Percentiles rank a stretch among this genome's conserved stretches.
Evolutionary conservation across 176 grass and related monocot genomes (phyloP).

Genomic region (Musa beccarii): DNA sequence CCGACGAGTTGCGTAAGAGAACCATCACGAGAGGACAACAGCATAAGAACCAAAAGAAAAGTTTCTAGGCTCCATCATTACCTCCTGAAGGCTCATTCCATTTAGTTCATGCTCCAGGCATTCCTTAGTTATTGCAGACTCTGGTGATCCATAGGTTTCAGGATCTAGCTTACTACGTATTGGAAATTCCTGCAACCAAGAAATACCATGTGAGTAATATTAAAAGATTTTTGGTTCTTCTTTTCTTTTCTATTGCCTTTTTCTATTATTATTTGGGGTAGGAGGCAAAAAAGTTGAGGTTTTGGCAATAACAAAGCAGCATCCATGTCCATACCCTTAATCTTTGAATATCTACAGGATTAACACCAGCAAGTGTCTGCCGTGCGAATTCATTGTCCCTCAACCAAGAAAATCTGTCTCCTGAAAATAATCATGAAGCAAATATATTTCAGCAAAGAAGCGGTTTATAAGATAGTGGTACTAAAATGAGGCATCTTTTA

Average conservation of each 20-base stretch:
- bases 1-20: background rate
- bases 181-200: conserved; percentile 25
- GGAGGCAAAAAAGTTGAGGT: background rate
- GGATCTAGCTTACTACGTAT: conserved; percentile 23
- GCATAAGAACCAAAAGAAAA: background rate
- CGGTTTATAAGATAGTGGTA: background rate
- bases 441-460: background rate
- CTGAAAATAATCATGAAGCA: background rate
- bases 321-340: conserved; percentile 9
- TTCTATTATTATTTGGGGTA: background rate
- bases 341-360: conserved; percentile 26
- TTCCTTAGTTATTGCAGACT: conserved; percentile 28
- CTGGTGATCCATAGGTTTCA: conserved; percentile 14
- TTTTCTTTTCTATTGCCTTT: background rate
- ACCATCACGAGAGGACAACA: background rate
- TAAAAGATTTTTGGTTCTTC: background rate
- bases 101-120: conserved; percentile 28
- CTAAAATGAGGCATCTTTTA: background rate
- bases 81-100: conserved; percentile 36
- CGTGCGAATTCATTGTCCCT: conserved; percentile 29
- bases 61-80: background rate
- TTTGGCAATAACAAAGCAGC: background rate
- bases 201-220: background rate
- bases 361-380: conserved; percentile 24
- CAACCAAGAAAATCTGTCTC: conserved; percentile 30